phyloP scores from a whole-genome alignment of 2,329 filamentous ascomycete genomes.

The Botrytis byssoidea region DNA sequence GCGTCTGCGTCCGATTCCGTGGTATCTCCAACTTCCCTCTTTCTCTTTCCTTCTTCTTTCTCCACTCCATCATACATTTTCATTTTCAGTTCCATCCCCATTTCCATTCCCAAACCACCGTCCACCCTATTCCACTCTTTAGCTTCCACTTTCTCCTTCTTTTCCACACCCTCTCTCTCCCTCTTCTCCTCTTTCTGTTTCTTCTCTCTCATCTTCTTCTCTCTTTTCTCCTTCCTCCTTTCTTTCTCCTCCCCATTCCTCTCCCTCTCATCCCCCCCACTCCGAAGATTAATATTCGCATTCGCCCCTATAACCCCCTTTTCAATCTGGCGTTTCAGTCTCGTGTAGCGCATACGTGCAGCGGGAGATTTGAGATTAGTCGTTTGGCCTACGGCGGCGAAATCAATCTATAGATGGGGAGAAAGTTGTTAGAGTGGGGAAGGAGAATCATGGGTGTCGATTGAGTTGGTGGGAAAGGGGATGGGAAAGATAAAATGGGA shows the following conservation, averaged over 20 bases:
- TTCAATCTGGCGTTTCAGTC: conserved; percentile 39
- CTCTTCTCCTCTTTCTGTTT: background rate
- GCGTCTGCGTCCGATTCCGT: background rate
- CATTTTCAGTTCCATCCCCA: background rate
- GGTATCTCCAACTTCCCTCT: background rate
- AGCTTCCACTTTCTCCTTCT: background rate
- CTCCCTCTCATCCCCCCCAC: conserved; percentile 8
- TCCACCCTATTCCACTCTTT: too few species aligned
- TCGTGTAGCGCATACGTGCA: conserved; percentile 43
- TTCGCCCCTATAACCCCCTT: conserved; percentile 34
- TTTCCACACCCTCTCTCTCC: background rate
- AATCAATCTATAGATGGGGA: conserved; percentile 41
- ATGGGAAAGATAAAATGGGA: background rate
- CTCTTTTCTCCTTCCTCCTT: background rate
- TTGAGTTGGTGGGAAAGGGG: background rate
- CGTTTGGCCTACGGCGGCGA: conserved; percentile 39
- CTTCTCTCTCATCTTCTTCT: background rate
- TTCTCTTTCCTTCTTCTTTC: background rate
- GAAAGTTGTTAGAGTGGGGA: background rate
- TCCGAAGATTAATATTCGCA: conserved; percentile 26
- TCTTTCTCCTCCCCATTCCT: conserved; percentile 15
- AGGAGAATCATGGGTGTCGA: background rate
- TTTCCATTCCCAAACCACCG: background rate
- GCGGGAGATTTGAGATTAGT: conserved; percentile 41
- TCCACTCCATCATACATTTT: background rate